Conservation (phyloP, 768 basidiomycete genomes). For the Lentinula boryana region DNA sequence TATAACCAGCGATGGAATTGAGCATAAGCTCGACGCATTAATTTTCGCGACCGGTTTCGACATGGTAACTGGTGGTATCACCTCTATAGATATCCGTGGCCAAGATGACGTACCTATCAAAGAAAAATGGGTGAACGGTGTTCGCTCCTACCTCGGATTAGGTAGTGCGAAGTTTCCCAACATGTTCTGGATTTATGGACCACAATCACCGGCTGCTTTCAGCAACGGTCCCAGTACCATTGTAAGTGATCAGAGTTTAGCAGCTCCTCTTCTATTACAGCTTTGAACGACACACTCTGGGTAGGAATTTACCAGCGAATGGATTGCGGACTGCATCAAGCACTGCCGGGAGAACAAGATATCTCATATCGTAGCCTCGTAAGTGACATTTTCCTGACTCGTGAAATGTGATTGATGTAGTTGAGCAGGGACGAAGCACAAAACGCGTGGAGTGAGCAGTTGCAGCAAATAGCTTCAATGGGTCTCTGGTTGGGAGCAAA, state of each 20-base stretch:
- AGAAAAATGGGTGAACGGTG: conserved; percentile 12
- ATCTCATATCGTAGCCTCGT: neutral
- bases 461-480: neutral
- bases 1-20: conserved; percentile 6
- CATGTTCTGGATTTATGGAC: conserved; percentile 13
- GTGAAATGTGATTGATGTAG: neutral
- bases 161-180: conserved; percentile 10
- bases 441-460: neutral
- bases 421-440: neutral
- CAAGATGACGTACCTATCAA: conserved; percentile 9
- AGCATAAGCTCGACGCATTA: conserved; percentile 11
- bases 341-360: conserved; percentile 11
- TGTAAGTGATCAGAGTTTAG: conserved; percentile 2
- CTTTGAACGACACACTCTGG: neutral
- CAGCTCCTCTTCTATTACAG: neutral
- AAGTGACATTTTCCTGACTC: neutral
- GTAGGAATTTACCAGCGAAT: conserved; percentile 20
- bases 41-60: conserved; percentile 15
- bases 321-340: conserved; percentile 17
- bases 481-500: conserved; percentile 1
- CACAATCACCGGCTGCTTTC: conserved; percentile 12
- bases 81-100: conserved; percentile 13
- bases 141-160: conserved; percentile 14
- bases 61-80: conserved; percentile 8
- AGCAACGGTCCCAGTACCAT: conserved; percentile 11